Evolutionary conservation across 1,284 basidiomycete genomes (phyloP).

Genomic region (Ustilago tritici): DNA sequence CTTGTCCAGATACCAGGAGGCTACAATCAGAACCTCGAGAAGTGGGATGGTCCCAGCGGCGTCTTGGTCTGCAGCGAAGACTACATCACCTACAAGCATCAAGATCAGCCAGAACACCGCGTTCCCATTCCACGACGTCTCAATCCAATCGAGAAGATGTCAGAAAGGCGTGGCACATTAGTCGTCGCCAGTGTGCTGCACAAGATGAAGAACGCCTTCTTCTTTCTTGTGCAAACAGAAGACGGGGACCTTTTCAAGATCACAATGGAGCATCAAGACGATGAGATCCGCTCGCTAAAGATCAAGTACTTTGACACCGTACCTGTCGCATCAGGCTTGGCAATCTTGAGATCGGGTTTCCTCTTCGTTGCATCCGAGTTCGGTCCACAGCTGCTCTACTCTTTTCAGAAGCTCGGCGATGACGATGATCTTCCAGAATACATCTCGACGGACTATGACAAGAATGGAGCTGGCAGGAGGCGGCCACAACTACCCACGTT

Average conservation of each 20-base stretch:
- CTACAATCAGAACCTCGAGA: conserved; percentile 65
- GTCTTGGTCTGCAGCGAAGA: conserved; percentile 69
- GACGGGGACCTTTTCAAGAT: conserved; percentile 69
- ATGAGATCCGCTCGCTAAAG: conserved; percentile 61
- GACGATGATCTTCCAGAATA: conserved; percentile 67
- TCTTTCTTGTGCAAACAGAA: conserved; percentile 67
- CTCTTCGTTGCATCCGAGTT: conserved; percentile 66
- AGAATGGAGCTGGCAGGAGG: conserved; percentile 46
- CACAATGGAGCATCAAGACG: conserved; percentile 68
- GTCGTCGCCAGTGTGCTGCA: conserved; percentile 67
- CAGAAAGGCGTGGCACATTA: conserved; percentile 57
- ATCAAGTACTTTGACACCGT: conserved; percentile 70
- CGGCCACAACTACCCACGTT: conserved; percentile 58
- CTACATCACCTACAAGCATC: conserved; percentile 68
- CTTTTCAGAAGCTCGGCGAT: conserved; percentile 69
- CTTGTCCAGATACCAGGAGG: conserved; percentile 68
- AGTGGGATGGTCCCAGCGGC: conserved; percentile 69
- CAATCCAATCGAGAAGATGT: conserved; percentile 55
- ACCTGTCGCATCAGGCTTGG: conserved; percentile 61
- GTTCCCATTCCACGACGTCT: conserved; percentile 66
- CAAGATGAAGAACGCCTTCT: conserved; percentile 69
- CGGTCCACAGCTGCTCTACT: conserved; percentile 64
- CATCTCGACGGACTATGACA: conserved; percentile 56
- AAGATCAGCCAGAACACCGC: conserved; percentile 63
- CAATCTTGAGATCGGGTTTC: conserved; percentile 68